These are phyloP conservation scores for Piper longum DNA, from an alignment of 164 flowering plant genomes.

Conservation along the genomic window DNA sequence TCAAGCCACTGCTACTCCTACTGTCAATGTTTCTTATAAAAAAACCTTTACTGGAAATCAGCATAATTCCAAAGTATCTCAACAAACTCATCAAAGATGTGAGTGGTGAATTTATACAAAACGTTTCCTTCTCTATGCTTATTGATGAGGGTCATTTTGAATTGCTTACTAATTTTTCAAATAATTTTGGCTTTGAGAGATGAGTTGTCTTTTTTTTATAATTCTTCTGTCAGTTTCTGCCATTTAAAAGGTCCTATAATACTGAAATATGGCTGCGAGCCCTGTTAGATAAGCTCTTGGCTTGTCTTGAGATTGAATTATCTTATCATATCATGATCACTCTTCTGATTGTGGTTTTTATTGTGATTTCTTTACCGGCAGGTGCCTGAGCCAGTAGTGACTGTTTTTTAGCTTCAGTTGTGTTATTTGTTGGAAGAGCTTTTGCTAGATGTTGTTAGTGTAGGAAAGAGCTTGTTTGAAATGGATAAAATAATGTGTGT, in stretches of 20 bases:
- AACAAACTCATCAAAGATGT: slow-evolving; percentile 76
- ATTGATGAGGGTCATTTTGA: neutral
- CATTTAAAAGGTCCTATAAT: too few species aligned
- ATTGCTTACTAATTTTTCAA: neutral
- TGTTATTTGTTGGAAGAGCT: too few species aligned
- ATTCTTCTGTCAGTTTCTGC: neutral
- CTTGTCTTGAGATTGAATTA: neutral
- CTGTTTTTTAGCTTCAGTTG: too few species aligned
- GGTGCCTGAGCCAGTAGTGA: too few species aligned
- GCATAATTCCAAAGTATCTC: slow-evolving; percentile 41
- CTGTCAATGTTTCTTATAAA: slow-evolving; percentile 19
- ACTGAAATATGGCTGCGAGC: too few species aligned
- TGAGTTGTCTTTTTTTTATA: neutral
- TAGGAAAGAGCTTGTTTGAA: neutral
- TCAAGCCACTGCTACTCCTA: slow-evolving; percentile 20
- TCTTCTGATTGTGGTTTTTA: too few species aligned
- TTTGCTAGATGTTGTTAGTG: too few species aligned
- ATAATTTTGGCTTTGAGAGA: neutral
- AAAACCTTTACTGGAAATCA: slow-evolving; percentile 39
- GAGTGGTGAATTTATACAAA: neutral
- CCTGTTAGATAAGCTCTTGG: neutral
- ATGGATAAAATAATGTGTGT: neutral
- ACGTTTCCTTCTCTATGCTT: neutral
- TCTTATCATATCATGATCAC: too few species aligned
- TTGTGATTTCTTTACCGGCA: too few species aligned